Conservation (phyloP, 768 basidiomycete genomes). For the Macrolepiota dolichaula region DNA sequence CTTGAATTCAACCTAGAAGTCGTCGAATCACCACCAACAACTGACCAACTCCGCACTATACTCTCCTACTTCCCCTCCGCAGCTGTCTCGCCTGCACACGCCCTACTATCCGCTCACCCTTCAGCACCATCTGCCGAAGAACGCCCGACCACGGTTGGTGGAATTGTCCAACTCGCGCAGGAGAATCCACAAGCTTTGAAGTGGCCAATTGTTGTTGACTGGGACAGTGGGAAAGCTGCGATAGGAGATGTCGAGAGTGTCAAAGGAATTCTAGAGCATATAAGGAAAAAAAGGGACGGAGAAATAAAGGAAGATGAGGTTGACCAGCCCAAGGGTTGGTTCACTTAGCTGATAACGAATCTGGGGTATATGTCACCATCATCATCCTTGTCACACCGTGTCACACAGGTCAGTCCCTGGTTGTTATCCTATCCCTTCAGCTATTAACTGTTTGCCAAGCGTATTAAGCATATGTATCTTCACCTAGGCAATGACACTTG, state of each 20-base stretch:
- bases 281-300: constrained; percentile 67
- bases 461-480: too few relatives aligned
- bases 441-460: too few relatives aligned
- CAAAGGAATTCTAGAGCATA: constrained; percentile 57
- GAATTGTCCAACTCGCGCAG: constrained; percentile 46
- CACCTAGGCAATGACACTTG: too few relatives aligned
- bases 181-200: constrained; percentile 60
- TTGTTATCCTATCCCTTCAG: not conserved
- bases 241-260: constrained; percentile 71
- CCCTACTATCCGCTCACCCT: constrained; percentile 65
- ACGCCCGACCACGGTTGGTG: constrained; percentile 34
- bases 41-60: constrained; percentile 68
- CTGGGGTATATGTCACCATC: not conserved
- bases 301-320: constrained; percentile 45
- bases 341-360: constrained; percentile 27
- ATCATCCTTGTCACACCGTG: not conserved
- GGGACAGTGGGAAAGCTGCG: constrained; percentile 61
- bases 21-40: constrained; percentile 60
- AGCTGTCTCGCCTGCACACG: constrained; percentile 31
- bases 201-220: constrained; percentile 82
- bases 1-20: constrained; percentile 72
- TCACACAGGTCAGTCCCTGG: not conserved
- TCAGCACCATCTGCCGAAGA: constrained; percentile 38
- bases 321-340: constrained; percentile 54
- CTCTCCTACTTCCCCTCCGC: constrained; percentile 53